phyloP scores from a whole-genome alignment of 2,329 filamentous ascomycete species.

The Aspergillus sp. region DNA sequence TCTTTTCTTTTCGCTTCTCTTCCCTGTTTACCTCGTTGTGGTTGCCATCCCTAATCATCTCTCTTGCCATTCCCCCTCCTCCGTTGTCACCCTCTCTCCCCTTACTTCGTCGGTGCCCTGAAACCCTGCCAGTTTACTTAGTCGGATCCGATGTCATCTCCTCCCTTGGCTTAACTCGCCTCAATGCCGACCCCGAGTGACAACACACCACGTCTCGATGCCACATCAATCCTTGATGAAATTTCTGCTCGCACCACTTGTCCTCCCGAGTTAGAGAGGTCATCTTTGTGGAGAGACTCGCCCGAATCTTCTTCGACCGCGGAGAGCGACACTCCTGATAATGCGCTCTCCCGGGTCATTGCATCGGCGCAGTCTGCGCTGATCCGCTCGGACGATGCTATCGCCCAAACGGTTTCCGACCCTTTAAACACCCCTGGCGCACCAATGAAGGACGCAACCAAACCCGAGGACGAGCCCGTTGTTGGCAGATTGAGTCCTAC shows the following conservation, averaged over 20 bases:
- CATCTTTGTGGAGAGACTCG: slow-evolving; percentile 33
- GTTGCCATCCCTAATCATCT: neutral
- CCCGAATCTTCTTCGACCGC: slow-evolving; percentile 23
- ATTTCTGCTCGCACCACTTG: slow-evolving; percentile 49
- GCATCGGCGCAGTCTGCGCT: slow-evolving; percentile 24
- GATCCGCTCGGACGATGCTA: slow-evolving; percentile 29
- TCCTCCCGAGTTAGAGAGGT: slow-evolving; percentile 47
- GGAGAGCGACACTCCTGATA: slow-evolving; percentile 27
- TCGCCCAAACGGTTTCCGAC: slow-evolving; percentile 24
- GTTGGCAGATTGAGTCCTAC: slow-evolving; percentile 34
- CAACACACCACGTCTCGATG: slow-evolving; percentile 43
- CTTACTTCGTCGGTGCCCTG: neutral
- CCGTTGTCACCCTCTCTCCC: slow-evolving; percentile 7
- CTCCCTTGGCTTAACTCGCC: slow-evolving; percentile 32
- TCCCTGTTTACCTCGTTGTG: slow-evolving; percentile 9
- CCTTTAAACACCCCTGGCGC: slow-evolving; percentile 18
- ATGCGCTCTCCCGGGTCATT: slow-evolving; percentile 26
- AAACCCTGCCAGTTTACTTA: slow-evolving; percentile 4
- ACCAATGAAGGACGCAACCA: slow-evolving; percentile 25
- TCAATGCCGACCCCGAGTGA: slow-evolving; percentile 53
- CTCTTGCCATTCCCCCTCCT: neutral
- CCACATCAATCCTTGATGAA: slow-evolving; percentile 44
- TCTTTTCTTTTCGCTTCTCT: slow-evolving; percentile 1
- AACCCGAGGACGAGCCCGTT: slow-evolving; percentile 32
- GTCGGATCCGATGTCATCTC: slow-evolving; percentile 36